phyloP scores from a whole-genome alignment of 169 alveolate genomes.

The Plasmodium adleri region DNA sequence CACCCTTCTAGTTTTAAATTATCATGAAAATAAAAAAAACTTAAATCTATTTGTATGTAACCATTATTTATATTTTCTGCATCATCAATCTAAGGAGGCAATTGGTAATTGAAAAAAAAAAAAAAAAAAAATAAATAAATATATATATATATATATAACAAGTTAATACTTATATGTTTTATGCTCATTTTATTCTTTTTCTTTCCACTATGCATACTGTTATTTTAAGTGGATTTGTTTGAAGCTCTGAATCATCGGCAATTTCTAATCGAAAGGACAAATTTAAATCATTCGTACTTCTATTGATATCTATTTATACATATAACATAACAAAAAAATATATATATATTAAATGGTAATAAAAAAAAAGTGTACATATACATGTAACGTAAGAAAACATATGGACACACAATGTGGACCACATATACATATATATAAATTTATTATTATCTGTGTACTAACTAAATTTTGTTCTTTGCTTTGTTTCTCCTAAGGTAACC shows the following conservation, averaged over 20 bases:
- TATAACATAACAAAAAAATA: background rate
- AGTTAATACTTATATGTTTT: background rate
- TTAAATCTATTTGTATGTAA: conserved; percentile 65
- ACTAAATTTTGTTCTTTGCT: conserved; percentile 73
- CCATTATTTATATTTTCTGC: conserved; percentile 68
- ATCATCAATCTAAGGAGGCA: conserved; percentile 48
- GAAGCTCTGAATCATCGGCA: conserved; percentile 77
- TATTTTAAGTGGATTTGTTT: conserved; percentile 70
- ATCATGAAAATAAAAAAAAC: conserved; percentile 69
- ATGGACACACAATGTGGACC: background rate
- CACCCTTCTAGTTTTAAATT: conserved; percentile 74
- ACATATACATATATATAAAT: background rate
- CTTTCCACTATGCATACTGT: conserved; percentile 17
- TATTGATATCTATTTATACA: conserved; percentile 36
- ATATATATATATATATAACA: background rate
- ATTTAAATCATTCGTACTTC: conserved; percentile 43
- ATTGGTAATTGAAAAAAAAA: no score
- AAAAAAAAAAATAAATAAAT: no score
- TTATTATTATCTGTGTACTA: conserved; percentile 1
- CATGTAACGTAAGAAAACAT: no score
- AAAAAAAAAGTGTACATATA: no score
- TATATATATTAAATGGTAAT: background rate
- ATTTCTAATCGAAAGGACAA: conserved; percentile 75
- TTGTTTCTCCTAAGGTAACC: conserved; percentile 76
- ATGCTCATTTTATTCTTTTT: background rate